phyloP scores from a whole-genome alignment of 257 asterid species.

The Solanum arcanum region DNA sequence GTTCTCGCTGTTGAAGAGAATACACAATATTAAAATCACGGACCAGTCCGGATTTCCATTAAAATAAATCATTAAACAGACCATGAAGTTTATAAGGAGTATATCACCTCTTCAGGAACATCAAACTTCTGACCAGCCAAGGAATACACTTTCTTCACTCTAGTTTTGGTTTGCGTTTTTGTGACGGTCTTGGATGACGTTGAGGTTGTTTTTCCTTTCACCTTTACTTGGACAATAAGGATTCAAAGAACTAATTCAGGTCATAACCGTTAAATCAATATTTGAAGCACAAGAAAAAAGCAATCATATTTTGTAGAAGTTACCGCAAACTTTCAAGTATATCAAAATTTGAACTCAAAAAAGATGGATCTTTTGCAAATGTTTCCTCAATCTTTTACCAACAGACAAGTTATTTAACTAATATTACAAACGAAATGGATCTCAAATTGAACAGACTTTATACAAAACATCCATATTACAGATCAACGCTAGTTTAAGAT shows the following conservation, averaged over 20 bases:
- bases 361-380: neutral
- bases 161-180: conserved; percentile 46
- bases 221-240: conserved; percentile 47
- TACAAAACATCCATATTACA: neutral
- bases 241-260: neutral
- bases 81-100: neutral
- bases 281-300: neutral
- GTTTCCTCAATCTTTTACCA: neutral
- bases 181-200: conserved; percentile 40
- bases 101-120: conserved; percentile 77
- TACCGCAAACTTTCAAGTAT: neutral
- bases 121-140: conserved; percentile 89
- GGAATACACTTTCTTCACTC: conserved; percentile 71
- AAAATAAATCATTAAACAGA: neutral
- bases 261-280: neutral
- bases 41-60: neutral
- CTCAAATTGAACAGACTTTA: neutral
- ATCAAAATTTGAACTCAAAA: neutral
- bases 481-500: neutral
- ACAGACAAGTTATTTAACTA: neutral
- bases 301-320: neutral
- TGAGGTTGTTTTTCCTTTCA: conserved; percentile 30
- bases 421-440: neutral
- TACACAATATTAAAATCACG: neutral
- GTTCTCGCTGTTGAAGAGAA: conserved; percentile 58